These are phyloP conservation scores for Sherardia arvensis DNA, from an alignment of 257 asterid genomes.

Conservation along the genomic window DNA sequence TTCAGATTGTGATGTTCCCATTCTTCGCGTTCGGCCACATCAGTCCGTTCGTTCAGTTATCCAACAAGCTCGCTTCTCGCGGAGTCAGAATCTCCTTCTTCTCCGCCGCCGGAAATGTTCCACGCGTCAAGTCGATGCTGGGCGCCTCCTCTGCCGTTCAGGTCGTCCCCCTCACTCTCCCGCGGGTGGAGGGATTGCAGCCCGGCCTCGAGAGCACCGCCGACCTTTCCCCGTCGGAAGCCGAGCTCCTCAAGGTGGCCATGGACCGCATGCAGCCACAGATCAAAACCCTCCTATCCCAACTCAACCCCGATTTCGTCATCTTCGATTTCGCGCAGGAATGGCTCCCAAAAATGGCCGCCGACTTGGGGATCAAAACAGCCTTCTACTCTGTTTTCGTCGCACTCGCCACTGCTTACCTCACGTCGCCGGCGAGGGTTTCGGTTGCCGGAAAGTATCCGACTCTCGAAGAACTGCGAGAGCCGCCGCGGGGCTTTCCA, in stretches of 20 bases:
- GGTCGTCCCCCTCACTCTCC: slow-evolving; percentile 35
- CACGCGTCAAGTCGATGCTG: slow-evolving; percentile 36
- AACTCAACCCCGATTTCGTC: slow-evolving; percentile 43
- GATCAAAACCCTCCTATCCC: slow-evolving; percentile 19
- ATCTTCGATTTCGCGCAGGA: slow-evolving; percentile 49
- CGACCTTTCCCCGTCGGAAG: slow-evolving; percentile 21
- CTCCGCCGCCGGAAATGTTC: slow-evolving; percentile 30
- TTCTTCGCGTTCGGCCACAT: slow-evolving; percentile 48
- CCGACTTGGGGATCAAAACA: slow-evolving; percentile 33
- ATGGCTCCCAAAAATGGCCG: slow-evolving; percentile 45
- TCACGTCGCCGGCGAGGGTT: slow-evolving; percentile 35
- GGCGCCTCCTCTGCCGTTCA: slow-evolving; percentile 13
- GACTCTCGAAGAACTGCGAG: slow-evolving; percentile 26
- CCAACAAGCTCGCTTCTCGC: slow-evolving; percentile 36
- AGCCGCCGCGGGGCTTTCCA: slow-evolving; percentile 44
- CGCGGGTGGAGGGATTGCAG: slow-evolving; percentile 36
- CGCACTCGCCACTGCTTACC: slow-evolving; percentile 37
- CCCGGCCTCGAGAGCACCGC: slow-evolving; percentile 40
- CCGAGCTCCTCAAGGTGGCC: slow-evolving; percentile 42
- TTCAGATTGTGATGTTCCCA: slow-evolving; percentile 45
- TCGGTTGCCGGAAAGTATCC: slow-evolving; percentile 18
- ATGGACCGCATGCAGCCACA: slow-evolving; percentile 45
- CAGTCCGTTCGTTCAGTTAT: slow-evolving; percentile 46
- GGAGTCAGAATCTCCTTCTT: slow-evolving; percentile 37
- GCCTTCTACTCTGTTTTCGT: slow-evolving; percentile 33